Evolutionary conservation across 805 yeast species (phyloP).

Genomic region (Candida sakaeoensis): DNA sequence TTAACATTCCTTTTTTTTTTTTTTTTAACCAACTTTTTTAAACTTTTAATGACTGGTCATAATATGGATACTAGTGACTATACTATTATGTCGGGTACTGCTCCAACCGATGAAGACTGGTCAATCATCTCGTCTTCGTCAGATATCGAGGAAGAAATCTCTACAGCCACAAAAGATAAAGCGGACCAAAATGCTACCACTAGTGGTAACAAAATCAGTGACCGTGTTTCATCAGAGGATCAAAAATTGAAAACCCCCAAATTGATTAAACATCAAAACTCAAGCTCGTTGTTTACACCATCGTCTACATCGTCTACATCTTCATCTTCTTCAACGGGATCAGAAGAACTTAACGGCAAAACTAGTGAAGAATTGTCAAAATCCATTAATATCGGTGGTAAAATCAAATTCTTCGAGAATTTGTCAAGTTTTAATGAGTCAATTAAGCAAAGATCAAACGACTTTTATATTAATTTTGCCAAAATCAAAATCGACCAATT

Average conservation of each 20-base stretch:
- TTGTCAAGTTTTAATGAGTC: slow-evolving; percentile 19
- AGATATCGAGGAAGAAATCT: slow-evolving; percentile 30
- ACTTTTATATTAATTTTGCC: slow-evolving; percentile 18
- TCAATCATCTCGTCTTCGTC: slow-evolving; percentile 41
- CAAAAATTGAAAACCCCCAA: neutral
- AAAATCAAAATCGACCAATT: slow-evolving; percentile 14
- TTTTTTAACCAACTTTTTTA: too few relatives aligned
- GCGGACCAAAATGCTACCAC: neutral
- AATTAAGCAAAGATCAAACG: slow-evolving; percentile 19
- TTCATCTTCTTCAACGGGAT: neutral
- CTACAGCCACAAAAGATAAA: slow-evolving; percentile 20
- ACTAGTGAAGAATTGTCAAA: neutral
- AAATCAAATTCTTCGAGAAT: slow-evolving; percentile 23
- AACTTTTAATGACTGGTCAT: neutral
- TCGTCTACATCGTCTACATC: neutral
- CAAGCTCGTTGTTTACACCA: slow-evolving; percentile 4
- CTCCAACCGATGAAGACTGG: slow-evolving; percentile 39
- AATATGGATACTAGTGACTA: too few relatives aligned
- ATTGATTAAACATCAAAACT: neutral
- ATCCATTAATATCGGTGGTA: slow-evolving; percentile 6
- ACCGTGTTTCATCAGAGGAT: neutral
- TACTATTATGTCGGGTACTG: neutral
- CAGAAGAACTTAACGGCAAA: neutral
- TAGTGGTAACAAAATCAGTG: neutral
- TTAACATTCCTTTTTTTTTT: neutral